Conservation (phyloP, 2,329 filamentous ascomycete species). For the Fusarium stilboides region DNA sequence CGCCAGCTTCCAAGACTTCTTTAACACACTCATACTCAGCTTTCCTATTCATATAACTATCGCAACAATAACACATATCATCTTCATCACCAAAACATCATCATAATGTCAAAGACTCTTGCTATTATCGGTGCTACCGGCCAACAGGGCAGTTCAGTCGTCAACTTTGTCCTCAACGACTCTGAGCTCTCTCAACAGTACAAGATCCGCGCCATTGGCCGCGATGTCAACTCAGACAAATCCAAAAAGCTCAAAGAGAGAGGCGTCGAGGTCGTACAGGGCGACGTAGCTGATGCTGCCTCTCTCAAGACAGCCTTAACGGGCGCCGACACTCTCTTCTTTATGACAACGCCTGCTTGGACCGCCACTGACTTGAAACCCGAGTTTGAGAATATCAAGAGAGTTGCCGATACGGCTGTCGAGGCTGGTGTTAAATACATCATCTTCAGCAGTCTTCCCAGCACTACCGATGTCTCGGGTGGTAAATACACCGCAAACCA, state of each 20-base stretch:
- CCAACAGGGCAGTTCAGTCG: conserved; percentile 65
- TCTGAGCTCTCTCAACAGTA: conserved; percentile 61
- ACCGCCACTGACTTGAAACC: conserved; percentile 53
- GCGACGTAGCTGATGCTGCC: conserved; percentile 57
- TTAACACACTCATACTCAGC: not conserved
- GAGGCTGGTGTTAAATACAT: conserved; percentile 56
- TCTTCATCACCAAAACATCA: too few species aligned
- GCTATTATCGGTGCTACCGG: conserved; percentile 68
- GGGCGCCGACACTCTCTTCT: conserved; percentile 64
- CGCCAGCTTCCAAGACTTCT: not conserved
- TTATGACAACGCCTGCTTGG: conserved; percentile 62
- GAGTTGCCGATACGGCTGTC: conserved; percentile 58
- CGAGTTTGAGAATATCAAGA: conserved; percentile 57
- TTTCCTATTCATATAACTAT: not conserved
- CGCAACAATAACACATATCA: not conserved
- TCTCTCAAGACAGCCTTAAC: conserved; percentile 60
- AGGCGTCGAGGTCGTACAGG: conserved; percentile 56
- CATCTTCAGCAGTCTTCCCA: conserved; percentile 59
- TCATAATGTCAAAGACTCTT: conserved; percentile 55
- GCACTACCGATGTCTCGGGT: conserved; percentile 54
- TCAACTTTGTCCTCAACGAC: conserved; percentile 62
- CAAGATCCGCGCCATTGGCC: conserved; percentile 65
- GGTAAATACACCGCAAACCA: conserved; percentile 53
- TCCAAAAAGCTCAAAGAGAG: conserved; percentile 51
- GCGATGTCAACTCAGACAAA: conserved; percentile 58